Conservation (phyloP, 345 rosid genomes). For the Eucalyptus fibrosa region DNA sequence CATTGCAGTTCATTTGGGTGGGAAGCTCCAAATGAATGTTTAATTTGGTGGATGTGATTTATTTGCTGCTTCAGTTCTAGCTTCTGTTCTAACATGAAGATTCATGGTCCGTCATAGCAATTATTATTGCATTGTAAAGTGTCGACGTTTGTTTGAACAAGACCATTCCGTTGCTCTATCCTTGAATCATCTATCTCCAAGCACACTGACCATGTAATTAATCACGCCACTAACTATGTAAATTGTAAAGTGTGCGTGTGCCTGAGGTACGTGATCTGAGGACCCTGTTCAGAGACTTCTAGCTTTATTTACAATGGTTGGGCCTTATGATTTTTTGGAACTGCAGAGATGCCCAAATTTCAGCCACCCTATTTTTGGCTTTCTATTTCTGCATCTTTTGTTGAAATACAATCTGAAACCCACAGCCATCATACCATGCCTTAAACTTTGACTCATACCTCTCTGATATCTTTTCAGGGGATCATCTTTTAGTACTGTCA, state of each 20-base stretch:
- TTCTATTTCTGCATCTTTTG: neutral
- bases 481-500: neutral
- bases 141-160: neutral
- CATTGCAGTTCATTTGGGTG: neutral
- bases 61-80: neutral
- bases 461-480: neutral
- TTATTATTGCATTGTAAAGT: neutral
- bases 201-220: neutral
- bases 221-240: neutral
- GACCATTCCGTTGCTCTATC: neutral
- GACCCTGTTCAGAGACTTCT: neutral
- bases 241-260: neutral
- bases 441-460: neutral
- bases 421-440: neutral
- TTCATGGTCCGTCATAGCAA: neutral
- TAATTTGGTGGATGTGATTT: neutral
- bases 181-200: neutral
- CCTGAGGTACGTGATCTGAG: neutral
- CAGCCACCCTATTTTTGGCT: neutral
- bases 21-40: neutral
- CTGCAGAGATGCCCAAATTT: neutral
- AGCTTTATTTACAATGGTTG: neutral
- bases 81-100: neutral
- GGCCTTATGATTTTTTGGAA: neutral
- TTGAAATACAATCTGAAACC: neutral